Base-by-base conservation (phyloP, 805 yeast genomes). In the Suhomyces sp. region DNA sequence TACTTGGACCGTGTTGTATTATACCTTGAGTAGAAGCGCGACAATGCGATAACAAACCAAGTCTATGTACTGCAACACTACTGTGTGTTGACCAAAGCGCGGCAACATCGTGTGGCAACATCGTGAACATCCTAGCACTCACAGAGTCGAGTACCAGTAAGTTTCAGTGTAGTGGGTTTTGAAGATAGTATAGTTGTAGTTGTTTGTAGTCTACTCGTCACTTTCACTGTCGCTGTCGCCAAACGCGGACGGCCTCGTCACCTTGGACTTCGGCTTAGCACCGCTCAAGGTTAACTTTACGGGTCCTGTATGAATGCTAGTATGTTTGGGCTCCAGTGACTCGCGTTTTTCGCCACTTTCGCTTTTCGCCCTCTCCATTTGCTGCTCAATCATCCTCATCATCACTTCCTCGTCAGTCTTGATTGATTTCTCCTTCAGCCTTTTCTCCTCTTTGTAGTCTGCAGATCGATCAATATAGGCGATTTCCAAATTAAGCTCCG, bases 331-430 rank as follows among this genome's bases (percentile, higher is more conserved):
- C n/a, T 22, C 37, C 46, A 19, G 39, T 27, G n/a, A n/a, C 22
- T 8, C n/a, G 20, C 22, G 12, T 13, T 21, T 3, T n/a, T 37
- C 41, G 22, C 6, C 2, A 0, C 0, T 17, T 37, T 19, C 22
- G 3, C 61, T 53, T 43, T 64, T 57, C 2, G 83, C 85, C 40
- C 66, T 61, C 53, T 73, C 69, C 2, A 87, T 81, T 64, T 87
- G 92, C 35, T 69, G 62, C 43, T 79, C 69, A n/a, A 87, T 53
- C 15, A 77, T 48, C 54, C 66, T 73, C 53, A 67, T 62, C 9
- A 75, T 67, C 10, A 77, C 52, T 15, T 77, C 78, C 43, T 79
- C 81, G 35, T 84, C 89, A 6, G 71, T 66, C 46, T 64, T 64
- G 7, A 72, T 68, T 2, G 58, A 53, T 22, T 67, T 59, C 39